Evolutionary conservation across 2,329 filamentous ascomycete genomes (phyloP).

Genomic region (Didymella glomerata): DNA sequence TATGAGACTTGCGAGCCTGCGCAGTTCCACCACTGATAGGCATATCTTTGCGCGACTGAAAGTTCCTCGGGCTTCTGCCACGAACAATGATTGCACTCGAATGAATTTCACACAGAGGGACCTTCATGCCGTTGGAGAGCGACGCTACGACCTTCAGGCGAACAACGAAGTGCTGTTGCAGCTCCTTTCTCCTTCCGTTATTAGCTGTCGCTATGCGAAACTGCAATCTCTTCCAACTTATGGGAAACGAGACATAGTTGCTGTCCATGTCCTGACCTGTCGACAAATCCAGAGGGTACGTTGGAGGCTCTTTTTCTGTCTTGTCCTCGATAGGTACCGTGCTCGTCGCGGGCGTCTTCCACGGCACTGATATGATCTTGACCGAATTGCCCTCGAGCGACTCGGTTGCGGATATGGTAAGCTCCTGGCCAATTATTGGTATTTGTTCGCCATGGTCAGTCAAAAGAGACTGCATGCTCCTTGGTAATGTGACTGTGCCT

Average conservation of each 20-base stretch:
- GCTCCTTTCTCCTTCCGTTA: constrained; percentile 90
- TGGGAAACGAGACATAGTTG: constrained; percentile 88
- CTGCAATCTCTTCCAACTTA: constrained; percentile 92
- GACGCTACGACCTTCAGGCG: constrained; percentile 87
- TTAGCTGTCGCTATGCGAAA: constrained; percentile 96
- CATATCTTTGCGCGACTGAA: constrained; percentile 92
- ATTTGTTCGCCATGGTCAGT: constrained; percentile 86
- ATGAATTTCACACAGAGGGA: constrained; percentile 81
- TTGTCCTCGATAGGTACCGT: constrained; percentile 72
- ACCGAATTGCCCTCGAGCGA: constrained; percentile 92
- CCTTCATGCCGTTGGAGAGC: constrained; percentile 81
- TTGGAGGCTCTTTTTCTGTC: constrained; percentile 83
- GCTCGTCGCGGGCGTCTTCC: constrained; percentile 92
- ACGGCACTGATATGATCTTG: constrained; percentile 94
- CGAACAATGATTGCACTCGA: constrained; percentile 94
- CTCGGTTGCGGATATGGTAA: constrained; percentile 90
- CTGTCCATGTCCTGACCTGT: constrained; percentile 75
- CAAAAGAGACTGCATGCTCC: constrained; percentile 79
- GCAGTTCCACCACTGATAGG: constrained; percentile 82
- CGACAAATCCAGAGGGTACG: constrained; percentile 75
- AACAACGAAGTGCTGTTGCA: constrained; percentile 95
- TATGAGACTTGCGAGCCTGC: constrained; percentile 71
- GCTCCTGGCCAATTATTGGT: constrained; percentile 81
- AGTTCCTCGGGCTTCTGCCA: constrained; percentile 91
- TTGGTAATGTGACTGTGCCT: constrained; percentile 82